phyloP scores from a whole-genome alignment of 495 filamentous ascomycete genomes.

The Penicillium soppii region DNA sequence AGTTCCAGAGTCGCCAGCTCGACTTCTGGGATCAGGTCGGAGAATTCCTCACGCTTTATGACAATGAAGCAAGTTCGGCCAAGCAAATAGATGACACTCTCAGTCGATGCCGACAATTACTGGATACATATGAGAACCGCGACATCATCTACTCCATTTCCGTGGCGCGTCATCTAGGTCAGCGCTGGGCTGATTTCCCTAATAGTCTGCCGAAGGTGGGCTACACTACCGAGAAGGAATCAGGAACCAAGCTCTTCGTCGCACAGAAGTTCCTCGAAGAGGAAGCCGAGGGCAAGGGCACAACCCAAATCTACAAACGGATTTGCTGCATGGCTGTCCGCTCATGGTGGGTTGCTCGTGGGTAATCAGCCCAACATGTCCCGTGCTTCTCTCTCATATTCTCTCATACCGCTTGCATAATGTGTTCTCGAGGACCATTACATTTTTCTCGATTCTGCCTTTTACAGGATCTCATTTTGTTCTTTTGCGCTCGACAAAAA shows the following conservation, averaged over 20 bases:
- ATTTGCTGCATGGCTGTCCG: constrained; percentile 69
- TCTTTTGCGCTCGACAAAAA: constrained; percentile 14
- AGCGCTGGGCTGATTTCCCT: constrained; percentile 63
- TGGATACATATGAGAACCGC: constrained; percentile 82
- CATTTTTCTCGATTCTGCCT: constrained; percentile 6
- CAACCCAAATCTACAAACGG: constrained; percentile 77
- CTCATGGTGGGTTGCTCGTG: constrained; percentile 51
- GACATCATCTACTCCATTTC: constrained; percentile 90
- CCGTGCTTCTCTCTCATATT: constrained; percentile 6
- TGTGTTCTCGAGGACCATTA: neutral
- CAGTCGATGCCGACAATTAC: constrained; percentile 57
- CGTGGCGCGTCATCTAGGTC: constrained; percentile 70
- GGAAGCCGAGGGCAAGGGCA: constrained; percentile 67
- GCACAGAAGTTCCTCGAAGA: constrained; percentile 80
- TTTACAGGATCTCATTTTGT: constrained; percentile 6
- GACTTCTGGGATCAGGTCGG: constrained; percentile 81
- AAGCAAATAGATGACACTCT: constrained; percentile 66
- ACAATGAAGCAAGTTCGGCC: constrained; percentile 57
- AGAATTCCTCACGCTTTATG: constrained; percentile 65
- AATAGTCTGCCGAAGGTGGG: constrained; percentile 56
- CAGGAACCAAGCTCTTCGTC: constrained; percentile 70
- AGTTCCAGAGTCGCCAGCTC: constrained; percentile 59
- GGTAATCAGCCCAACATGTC: constrained; percentile 20
- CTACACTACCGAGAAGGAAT: constrained; percentile 66
- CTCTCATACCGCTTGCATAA: constrained; percentile 12